These are phyloP conservation scores for Phyllostachys edulis DNA, from an alignment of 176 grass and related monocot genomes.

Conservation along the genomic window DNA sequence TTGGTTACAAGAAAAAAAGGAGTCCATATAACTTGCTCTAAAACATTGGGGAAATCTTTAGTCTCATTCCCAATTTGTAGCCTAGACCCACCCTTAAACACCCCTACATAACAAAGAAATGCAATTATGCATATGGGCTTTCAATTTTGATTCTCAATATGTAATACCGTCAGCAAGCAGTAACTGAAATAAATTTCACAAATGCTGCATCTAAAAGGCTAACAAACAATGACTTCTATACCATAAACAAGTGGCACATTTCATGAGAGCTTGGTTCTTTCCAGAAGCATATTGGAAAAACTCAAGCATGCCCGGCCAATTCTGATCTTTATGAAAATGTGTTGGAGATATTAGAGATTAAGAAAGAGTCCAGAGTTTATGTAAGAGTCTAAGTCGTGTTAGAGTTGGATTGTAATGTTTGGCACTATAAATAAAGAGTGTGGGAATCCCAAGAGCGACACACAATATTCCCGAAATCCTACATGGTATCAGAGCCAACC, in stretches of 20 bases:
- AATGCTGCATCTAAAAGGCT: slow-evolving; percentile 29
- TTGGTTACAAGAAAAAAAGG: background rate
- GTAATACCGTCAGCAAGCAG: background rate
- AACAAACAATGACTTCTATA: slow-evolving; percentile 2
- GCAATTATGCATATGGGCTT: background rate
- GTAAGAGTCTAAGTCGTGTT: too few relatives aligned
- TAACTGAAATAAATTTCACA: slow-evolving; percentile 22
- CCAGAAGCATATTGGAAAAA: background rate
- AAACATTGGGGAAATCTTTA: background rate
- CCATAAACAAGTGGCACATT: background rate
- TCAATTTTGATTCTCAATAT: background rate
- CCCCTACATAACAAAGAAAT: slow-evolving; percentile 14
- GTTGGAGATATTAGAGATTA: too few relatives aligned
- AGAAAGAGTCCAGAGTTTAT: too few relatives aligned
- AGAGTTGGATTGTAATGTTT: too few relatives aligned
- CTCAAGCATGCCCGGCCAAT: background rate
- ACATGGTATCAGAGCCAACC: too few relatives aligned
- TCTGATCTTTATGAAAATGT: background rate
- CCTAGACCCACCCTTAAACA: background rate
- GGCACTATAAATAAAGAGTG: too few relatives aligned
- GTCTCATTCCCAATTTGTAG: background rate
- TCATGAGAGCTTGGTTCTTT: slow-evolving; percentile 12
- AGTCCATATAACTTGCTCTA: background rate
- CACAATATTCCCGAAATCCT: too few relatives aligned
- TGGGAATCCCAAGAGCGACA: too few relatives aligned